phyloP scores from a whole-genome alignment of 2,329 filamentous ascomycete species.

The Orbilia oligospora region DNA sequence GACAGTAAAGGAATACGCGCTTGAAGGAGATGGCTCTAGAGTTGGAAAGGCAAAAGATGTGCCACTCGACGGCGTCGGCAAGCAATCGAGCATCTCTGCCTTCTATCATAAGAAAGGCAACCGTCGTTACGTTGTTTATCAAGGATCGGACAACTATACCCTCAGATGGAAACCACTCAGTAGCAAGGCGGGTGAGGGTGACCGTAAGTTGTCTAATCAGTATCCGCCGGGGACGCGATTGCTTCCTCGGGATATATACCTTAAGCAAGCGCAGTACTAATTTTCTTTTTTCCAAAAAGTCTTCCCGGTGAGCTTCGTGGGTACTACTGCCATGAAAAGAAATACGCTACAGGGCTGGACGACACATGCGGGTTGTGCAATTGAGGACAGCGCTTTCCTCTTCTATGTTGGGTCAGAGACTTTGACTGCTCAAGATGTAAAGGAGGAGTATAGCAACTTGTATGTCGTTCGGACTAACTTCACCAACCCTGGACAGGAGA shows the following conservation, averaged over 20 bases:
- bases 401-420: constrained; percentile 14
- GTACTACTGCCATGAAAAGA: background rate
- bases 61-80: background rate
- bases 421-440: background rate
- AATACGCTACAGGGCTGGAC: constrained; percentile 13
- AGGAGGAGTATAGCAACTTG: background rate
- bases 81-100: background rate
- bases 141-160: background rate
- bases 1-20: background rate
- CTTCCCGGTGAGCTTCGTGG: background rate
- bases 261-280: constrained; percentile 8
- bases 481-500: background rate
- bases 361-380: constrained; percentile 13
- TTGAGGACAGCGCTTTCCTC: constrained; percentile 9
- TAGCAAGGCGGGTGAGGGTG: background rate
- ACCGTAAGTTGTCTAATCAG: background rate
- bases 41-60: background rate
- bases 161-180: background rate
- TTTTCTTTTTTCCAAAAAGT: background rate
- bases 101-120: background rate
- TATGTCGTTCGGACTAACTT: background rate
- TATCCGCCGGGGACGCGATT: background rate
- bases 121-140: background rate
- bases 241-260: constrained; percentile 7
- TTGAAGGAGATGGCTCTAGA: background rate